Conservation (phyloP, 306 rosid species). For the Sindora glabra region DNA sequence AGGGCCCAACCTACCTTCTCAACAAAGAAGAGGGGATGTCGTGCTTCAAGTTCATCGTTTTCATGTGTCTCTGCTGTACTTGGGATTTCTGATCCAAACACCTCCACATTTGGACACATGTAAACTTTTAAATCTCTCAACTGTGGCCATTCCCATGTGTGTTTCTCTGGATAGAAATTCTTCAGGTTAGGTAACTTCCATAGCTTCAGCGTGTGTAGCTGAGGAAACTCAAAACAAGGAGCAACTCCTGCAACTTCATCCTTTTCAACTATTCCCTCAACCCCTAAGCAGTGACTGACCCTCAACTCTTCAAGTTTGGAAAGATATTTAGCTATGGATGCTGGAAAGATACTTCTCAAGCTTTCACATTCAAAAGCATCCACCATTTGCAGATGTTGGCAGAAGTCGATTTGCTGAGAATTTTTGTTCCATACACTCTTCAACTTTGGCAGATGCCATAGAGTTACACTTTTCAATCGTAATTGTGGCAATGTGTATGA, state of each 20-base stretch:
- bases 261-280: not conserved
- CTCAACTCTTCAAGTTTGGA: not conserved
- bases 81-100: not conserved
- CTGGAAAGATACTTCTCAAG: not conserved
- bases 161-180: not conserved
- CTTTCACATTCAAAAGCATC: not conserved
- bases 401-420: not conserved
- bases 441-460: not conserved
- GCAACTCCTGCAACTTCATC: not conserved
- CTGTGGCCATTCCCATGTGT: not conserved
- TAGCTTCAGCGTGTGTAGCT: not conserved
- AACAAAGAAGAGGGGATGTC: not conserved
- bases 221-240: not conserved
- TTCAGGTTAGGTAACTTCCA: not conserved
- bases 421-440: not conserved
- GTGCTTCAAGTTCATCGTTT: not conserved
- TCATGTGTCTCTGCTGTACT: not conserved
- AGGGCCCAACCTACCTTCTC: not conserved
- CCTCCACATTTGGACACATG: not conserved
- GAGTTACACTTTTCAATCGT: not conserved
- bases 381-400: not conserved
- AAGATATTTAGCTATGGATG: not conserved
- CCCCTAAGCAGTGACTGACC: not conserved
- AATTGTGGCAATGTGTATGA: not conserved
- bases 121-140: not conserved